These are phyloP conservation scores for Parmales sp. DNA, from an alignment of 108 stramenopile genomes.

Conservation along the genomic window DNA sequence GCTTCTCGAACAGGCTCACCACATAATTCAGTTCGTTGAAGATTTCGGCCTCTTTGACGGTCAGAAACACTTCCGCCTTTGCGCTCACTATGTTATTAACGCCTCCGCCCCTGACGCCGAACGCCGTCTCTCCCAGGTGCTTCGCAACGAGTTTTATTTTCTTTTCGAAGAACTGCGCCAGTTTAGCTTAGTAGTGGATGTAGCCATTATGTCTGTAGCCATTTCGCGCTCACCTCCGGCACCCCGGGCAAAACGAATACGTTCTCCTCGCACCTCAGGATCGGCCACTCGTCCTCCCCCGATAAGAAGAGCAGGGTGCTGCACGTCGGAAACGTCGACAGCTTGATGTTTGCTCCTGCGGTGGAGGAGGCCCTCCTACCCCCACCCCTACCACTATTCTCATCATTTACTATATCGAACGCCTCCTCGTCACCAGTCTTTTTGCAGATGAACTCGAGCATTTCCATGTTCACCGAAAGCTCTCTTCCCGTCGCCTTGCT, in stretches of 20 bases:
- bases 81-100: background rate
- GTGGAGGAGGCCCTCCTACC: constrained; percentile 29
- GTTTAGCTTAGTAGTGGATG: too few species aligned
- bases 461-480: constrained; percentile 66
- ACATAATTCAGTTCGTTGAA: constrained; percentile 21
- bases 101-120: too few species aligned
- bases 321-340: constrained; percentile 62
- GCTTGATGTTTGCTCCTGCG: constrained; percentile 66
- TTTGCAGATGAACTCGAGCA: constrained; percentile 59
- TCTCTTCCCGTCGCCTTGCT: constrained; percentile 55
- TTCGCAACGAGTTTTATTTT: constrained; percentile 67
- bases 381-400: constrained; percentile 19
- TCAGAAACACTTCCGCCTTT: background rate
- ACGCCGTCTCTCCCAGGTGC: too few species aligned
- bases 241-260: constrained; percentile 91
- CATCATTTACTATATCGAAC: constrained; percentile 15
- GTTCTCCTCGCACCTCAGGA: constrained; percentile 56
- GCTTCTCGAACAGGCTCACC: too few species aligned
- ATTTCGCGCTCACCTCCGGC: too few species aligned
- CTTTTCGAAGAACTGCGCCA: constrained; percentile 66
- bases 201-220: too few species aligned
- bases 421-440: constrained; percentile 33
- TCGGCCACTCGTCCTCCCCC: constrained; percentile 28
- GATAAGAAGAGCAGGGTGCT: constrained; percentile 57
- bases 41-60: constrained; percentile 27